Base-by-base conservation (phyloP, 495 filamentous ascomycete species). In the Aspergillus biplanus region DNA sequence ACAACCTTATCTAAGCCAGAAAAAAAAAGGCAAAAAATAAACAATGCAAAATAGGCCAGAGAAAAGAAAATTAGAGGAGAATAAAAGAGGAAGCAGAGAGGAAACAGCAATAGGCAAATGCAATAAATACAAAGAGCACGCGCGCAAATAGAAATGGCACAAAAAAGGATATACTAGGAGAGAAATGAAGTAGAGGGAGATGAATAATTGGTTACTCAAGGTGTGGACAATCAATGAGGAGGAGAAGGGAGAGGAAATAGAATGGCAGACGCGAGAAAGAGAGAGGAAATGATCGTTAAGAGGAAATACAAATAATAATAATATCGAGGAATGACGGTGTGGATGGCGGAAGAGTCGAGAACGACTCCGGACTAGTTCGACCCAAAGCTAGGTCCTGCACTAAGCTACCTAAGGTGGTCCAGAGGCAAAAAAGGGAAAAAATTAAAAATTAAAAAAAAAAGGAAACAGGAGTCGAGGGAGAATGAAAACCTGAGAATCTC, bases 241-340 rank as follows among this genome's bases (percentile, higher is more conserved):
- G 63, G 48, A 60, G 56, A 60, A 63, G 33, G 49, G 59, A 52
- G 56, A 47, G 52, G 37, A 44, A 33, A 58, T 35, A 64, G 56
- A 59, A 35, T 52, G 62, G 62, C 64, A 61, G 62, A 35, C 56
- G 33, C 53, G 42, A 48, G 48, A 64, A 46, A 57, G 60, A 56
- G 57, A 59, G 58, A 64, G 59, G 59, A 65, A 62, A 63, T 32
- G 64, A 59, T 67, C 46, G 60, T 61, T 67, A 27, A 27, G 59
- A 64, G 54, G 52, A 50, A 49, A 64, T 64, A 65, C 68, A 67
- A 69, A 63, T 65, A 63, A 58, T 53, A 69, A 63, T 65, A 63
- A 58, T 53, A 61, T 50, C 48, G 49, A 56, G 44, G 66, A 75
- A 70, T 73, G 71, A 75, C 71, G 72, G 72, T 75, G 72, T 73